These are phyloP conservation scores for Hypoxylon sp. DNA, from an alignment of 2,329 filamentous ascomycete species.

Conservation along the genomic window DNA sequence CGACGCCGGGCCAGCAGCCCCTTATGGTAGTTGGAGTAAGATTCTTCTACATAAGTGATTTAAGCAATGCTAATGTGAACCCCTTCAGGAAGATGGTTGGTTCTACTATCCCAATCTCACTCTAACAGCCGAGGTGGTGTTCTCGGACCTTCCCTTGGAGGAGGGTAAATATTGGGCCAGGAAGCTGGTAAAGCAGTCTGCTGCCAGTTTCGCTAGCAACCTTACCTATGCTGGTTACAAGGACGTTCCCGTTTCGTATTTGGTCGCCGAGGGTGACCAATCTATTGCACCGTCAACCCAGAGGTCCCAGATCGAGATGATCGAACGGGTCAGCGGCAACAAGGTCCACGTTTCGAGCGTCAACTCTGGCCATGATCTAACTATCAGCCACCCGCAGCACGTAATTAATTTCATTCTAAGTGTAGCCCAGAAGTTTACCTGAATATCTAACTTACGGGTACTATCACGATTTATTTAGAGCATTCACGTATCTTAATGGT, in stretches of 20 bases:
- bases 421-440: too few relatives aligned
- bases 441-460: too few relatives aligned
- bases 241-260: slow-evolving; percentile 53
- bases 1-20: background rate
- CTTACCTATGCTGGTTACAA: slow-evolving; percentile 55
- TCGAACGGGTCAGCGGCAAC: slow-evolving; percentile 52
- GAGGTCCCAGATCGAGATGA: slow-evolving; percentile 50
- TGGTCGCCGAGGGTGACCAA: slow-evolving; percentile 52
- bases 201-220: slow-evolving; percentile 47
- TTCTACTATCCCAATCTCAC: slow-evolving; percentile 41
- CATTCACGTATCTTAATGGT: too few relatives aligned
- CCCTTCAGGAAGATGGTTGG: slow-evolving; percentile 44
- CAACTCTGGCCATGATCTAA: slow-evolving; percentile 31
- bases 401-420: too few relatives aligned
- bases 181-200: slow-evolving; percentile 48
- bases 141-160: slow-evolving; percentile 45
- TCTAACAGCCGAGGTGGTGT: slow-evolving; percentile 37
- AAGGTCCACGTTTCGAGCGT: slow-evolving; percentile 54
- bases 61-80: slow-evolving; percentile 8
- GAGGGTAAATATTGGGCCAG: slow-evolving; percentile 33
- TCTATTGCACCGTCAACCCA: slow-evolving; percentile 49
- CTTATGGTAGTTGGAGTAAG: slow-evolving; percentile 13
- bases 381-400: too few relatives aligned
- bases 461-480: too few relatives aligned
- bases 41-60: background rate